phyloP scores from a whole-genome alignment of 140 eudicot species.

The Bidens hawaiensis region DNA sequence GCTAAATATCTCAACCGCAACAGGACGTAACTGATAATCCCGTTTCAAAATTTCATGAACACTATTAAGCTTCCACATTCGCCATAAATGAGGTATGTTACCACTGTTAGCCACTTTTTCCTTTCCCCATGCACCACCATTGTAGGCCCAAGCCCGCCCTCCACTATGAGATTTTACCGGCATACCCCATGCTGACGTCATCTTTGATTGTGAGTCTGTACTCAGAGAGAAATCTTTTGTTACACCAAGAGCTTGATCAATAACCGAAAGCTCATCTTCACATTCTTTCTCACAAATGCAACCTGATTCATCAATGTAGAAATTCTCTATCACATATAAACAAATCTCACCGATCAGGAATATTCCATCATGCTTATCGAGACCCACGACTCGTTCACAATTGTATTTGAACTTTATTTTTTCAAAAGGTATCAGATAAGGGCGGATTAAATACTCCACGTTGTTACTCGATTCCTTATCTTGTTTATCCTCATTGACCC shows the following conservation, averaged over 20 bases:
- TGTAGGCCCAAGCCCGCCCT: conserved; percentile 97
- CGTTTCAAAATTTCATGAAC: conserved; percentile 96
- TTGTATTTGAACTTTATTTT: conserved; percentile 78
- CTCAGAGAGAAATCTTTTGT: conserved; percentile 72
- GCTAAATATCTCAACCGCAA: conserved; percentile 93
- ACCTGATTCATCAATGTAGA: conserved; percentile 82
- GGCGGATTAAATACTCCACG: conserved; percentile 89
- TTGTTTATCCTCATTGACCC: conserved; percentile 51
- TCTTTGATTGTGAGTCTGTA: conserved; percentile 69
- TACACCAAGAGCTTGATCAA: conserved; percentile 98
- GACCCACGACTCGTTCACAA: conserved; percentile 92
- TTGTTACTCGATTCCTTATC: conserved; percentile 84
- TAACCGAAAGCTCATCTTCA: conserved; percentile 86
- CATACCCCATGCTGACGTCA: conserved; percentile 79
- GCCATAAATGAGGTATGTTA: conserved; percentile 89
- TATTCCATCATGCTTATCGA: conserved; percentile 95
- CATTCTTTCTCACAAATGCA: conserved; percentile 94
- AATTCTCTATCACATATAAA: conserved; percentile 83
- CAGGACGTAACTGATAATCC: conserved; percentile 99
- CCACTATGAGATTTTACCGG: conserved; percentile 53
- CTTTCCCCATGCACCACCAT: conserved; percentile 99
- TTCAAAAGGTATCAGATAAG: conserved; percentile 81
- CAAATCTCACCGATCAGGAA: conserved; percentile 88
- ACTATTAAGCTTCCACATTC: conserved; percentile 98
- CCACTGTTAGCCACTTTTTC: conserved; percentile 75